Percentiles rank a stretch among this genome's conserved stretches.
Evolutionary conservation across 352 stramenopile species (phyloP).

Genomic region (Phytophthora syringae): DNA sequence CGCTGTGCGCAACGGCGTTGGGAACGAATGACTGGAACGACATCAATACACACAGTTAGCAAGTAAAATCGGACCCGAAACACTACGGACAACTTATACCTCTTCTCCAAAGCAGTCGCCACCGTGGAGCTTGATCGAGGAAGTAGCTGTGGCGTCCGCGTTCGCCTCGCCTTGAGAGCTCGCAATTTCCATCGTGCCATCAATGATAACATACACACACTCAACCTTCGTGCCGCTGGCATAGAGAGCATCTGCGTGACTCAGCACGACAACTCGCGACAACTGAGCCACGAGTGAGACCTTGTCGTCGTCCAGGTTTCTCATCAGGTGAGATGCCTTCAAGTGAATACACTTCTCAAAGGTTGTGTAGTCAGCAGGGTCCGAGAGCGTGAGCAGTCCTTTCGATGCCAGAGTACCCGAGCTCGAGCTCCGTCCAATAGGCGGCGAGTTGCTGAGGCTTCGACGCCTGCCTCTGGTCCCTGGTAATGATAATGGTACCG

Average conservation of each 20-base stretch:
- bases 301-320: conserved; percentile 85
- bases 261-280: conserved; percentile 64
- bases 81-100: conserved; percentile 31
- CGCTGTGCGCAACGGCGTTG: conserved; percentile 49
- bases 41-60: conserved; percentile 15
- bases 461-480: conserved; percentile 43
- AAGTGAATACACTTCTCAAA: conserved; percentile 90
- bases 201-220: conserved; percentile 71
- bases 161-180: conserved; percentile 13
- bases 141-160: background rate
- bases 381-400: conserved; percentile 45
- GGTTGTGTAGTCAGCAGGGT: conserved; percentile 71
- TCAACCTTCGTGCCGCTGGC: conserved; percentile 47
- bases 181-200: conserved; percentile 70
- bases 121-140: conserved; percentile 58
- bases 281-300: conserved; percentile 80
- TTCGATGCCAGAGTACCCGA: conserved; percentile 25
- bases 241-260: conserved; percentile 67
- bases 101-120: conserved; percentile 88
- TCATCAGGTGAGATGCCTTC: conserved; percentile 85
- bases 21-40: conserved; percentile 72
- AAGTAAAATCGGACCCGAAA: background rate
- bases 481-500: conserved; percentile 41
- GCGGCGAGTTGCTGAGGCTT: conserved; percentile 44
- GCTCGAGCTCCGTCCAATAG: conserved; percentile 34